Conservation (phyloP, 1,284 basidiomycete genomes). For the Ustilago esculenta region DNA sequence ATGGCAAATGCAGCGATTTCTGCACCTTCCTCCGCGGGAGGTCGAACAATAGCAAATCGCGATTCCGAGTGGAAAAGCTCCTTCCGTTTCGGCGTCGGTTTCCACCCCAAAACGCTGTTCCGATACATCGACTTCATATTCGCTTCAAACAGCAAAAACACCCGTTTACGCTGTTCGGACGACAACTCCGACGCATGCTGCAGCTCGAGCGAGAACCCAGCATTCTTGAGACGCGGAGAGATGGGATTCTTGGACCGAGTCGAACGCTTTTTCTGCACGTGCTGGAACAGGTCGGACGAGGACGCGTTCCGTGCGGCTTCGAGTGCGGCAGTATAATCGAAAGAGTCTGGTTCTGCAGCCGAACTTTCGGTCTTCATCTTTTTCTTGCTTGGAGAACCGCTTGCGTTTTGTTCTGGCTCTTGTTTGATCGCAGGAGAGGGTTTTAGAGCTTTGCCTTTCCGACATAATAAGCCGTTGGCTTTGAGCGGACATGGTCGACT, state of each 20-base stretch:
- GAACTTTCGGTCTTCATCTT: slow-evolving; percentile 4
- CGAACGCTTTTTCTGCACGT: slow-evolving; percentile 12
- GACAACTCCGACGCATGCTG: slow-evolving; percentile 3
- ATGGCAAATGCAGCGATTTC: slow-evolving; percentile 41
- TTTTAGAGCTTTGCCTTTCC: slow-evolving; percentile 47
- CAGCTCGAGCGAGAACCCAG: slow-evolving; percentile 25
- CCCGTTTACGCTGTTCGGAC: slow-evolving; percentile 41
- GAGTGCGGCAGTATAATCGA: slow-evolving; percentile 18
- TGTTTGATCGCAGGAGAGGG: too few species aligned
- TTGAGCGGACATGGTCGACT: slow-evolving; percentile 41
- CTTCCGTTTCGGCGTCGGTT: slow-evolving; percentile 19
- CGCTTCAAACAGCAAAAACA: slow-evolving; percentile 34
- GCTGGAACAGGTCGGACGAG: slow-evolving; percentile 7
- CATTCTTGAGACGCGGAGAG: slow-evolving; percentile 4
- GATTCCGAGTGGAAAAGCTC: slow-evolving; percentile 36
- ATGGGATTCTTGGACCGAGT: slow-evolving; percentile 27
- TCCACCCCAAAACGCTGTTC: slow-evolving; percentile 35
- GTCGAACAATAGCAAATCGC: slow-evolving; percentile 33
- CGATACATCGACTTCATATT: slow-evolving; percentile 52
- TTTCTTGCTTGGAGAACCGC: slow-evolving; percentile 1
- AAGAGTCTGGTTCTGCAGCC: too few species aligned
- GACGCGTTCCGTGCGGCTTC: slow-evolving; percentile 4
- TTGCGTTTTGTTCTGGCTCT: too few species aligned
- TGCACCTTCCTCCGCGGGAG: slow-evolving; percentile 15
- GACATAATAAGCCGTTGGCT: slow-evolving; percentile 35